phyloP scores from a whole-genome alignment of 2,329 filamentous ascomycete genomes.

The Neonectria coccinea region DNA sequence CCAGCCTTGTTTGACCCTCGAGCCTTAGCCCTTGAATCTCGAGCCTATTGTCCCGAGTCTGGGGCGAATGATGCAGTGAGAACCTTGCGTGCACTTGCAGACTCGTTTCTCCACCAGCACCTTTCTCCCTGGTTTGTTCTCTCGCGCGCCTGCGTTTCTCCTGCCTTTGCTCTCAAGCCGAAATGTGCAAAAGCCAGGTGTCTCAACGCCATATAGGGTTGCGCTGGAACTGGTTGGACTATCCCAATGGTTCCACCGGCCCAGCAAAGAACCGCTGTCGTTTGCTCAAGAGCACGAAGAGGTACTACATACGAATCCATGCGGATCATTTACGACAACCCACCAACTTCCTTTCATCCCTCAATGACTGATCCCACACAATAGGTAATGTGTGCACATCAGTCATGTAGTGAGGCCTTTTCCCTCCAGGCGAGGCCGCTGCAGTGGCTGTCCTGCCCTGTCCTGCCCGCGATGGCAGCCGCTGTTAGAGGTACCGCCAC shows the following conservation, averaged over 20 bases:
- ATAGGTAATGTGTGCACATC: constrained; percentile 9
- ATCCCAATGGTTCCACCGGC: constrained; percentile 39
- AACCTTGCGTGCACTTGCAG: constrained; percentile 45
- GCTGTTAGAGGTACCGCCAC: not conserved
- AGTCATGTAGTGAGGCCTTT: constrained; percentile 9
- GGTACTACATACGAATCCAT: constrained; percentile 53
- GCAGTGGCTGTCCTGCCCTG: not conserved
- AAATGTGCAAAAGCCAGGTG: constrained; percentile 35
- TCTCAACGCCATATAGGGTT: constrained; percentile 29
- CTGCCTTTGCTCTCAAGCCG: constrained; percentile 23
- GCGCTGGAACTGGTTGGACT: constrained; percentile 37
- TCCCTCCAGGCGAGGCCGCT: not conserved
- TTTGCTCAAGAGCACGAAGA: constrained; percentile 34
- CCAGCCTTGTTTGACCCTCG: constrained; percentile 8
- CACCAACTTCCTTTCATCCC: constrained; percentile 28
- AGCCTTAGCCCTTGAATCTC: constrained; percentile 14
- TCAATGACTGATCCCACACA: constrained; percentile 20
- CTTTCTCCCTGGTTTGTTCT: constrained; percentile 17
- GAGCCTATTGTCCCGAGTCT: constrained; percentile 14
- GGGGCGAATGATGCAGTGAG: constrained; percentile 14
- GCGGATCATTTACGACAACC: constrained; percentile 52
- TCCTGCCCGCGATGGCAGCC: not conserved
- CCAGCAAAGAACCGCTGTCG: constrained; percentile 31
- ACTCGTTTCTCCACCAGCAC: constrained; percentile 28
- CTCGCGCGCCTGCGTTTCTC: constrained; percentile 6